phyloP scores from a whole-genome alignment of 306 rosid species.

The Mimosa pudica region DNA sequence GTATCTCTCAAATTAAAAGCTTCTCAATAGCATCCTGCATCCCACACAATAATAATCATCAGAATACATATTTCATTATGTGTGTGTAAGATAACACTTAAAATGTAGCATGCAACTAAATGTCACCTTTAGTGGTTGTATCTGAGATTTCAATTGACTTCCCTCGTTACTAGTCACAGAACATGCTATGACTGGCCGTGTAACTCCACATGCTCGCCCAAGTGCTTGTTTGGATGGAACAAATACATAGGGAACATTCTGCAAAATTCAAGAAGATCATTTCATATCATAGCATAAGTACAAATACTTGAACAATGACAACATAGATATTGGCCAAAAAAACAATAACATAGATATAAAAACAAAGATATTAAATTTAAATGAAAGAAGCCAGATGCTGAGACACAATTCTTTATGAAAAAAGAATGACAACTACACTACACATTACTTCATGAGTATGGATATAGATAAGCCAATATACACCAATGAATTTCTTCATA shows the following conservation, averaged over 20 bases:
- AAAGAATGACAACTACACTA: not conserved
- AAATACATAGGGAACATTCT: constrained; percentile 93
- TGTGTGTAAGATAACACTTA: too few species aligned
- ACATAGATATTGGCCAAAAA: too few species aligned
- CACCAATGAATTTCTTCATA: not conserved
- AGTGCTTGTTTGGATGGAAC: constrained; percentile 95
- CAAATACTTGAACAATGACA: not conserved
- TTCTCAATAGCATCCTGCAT: constrained; percentile 95
- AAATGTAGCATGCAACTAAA: too few species aligned
- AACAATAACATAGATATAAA: not conserved
- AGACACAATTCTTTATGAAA: not conserved
- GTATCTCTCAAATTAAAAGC: constrained; percentile 65
- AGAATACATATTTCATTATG: constrained; percentile 22
- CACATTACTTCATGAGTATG: not conserved
- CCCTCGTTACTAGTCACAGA: constrained; percentile 93
- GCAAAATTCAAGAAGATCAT: constrained; percentile 20
- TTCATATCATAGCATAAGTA: not conserved
- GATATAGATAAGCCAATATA: not conserved
- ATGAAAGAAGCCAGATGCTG: not conserved
- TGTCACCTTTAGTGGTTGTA: constrained; percentile 75
- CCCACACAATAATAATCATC: constrained; percentile 2
- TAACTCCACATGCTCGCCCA: constrained; percentile 93
- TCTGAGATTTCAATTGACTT: constrained; percentile 88
- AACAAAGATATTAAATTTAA: not conserved
- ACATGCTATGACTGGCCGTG: constrained; percentile 86